Conservation (phyloP, 108 stramenopile species). For the Skeletonema menzelii region DNA sequence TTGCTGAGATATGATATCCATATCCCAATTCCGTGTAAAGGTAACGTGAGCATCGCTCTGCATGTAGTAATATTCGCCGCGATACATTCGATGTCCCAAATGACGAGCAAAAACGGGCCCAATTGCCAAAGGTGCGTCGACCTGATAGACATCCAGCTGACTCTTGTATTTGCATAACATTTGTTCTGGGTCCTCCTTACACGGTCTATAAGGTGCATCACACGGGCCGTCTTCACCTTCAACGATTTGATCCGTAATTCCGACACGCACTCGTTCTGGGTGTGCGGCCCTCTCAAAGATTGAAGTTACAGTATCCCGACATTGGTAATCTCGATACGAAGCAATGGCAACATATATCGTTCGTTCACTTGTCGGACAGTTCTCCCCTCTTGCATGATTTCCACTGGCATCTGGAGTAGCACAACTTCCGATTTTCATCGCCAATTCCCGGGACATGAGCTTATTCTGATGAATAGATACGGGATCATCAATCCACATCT, state of each 20-base stretch:
- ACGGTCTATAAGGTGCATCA: conserved; percentile 71
- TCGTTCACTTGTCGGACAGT: conserved; percentile 63
- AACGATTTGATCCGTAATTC: conserved; percentile 82
- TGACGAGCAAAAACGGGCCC: conserved; percentile 92
- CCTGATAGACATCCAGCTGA: conserved; percentile 80
- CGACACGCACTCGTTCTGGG: conserved; percentile 71
- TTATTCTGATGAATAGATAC: conserved; percentile 62
- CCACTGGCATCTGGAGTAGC: conserved; percentile 62
- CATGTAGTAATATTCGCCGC: conserved; percentile 94
- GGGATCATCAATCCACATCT: conserved; percentile 59
- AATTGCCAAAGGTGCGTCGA: conserved; percentile 78
- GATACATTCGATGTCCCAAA: conserved; percentile 85
- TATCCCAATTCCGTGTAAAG: conserved; percentile 90
- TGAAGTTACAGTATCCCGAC: conserved; percentile 68
- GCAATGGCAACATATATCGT: conserved; percentile 85
- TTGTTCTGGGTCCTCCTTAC: conserved; percentile 64
- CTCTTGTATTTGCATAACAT: conserved; percentile 71
- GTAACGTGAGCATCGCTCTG: conserved; percentile 94
- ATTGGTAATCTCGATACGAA: conserved; percentile 81
- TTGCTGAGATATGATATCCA: conserved; percentile 82
- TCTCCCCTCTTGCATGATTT: conserved; percentile 58
- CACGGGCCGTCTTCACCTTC: conserved; percentile 75
- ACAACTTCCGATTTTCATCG: conserved; percentile 77
- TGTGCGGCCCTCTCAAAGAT: conserved; percentile 63
- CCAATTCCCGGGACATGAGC: conserved; percentile 64